Base-by-base conservation (phyloP, 495 filamentous ascomycete species). In the Penicillium simplicissimum region DNA sequence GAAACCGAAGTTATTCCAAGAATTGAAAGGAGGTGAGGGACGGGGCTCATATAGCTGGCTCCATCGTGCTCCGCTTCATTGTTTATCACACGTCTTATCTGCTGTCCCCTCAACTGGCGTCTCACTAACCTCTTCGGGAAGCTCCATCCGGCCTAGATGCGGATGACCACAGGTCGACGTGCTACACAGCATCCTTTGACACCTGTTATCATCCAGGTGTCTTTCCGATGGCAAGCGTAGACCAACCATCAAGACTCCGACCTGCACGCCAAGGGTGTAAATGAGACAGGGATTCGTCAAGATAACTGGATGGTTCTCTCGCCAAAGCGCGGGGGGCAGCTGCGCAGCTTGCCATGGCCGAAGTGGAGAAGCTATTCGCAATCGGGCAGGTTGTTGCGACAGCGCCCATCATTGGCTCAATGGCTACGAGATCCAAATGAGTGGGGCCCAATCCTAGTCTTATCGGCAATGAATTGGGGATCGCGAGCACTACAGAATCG, bases 321-420 rank as follows among this genome's bases (percentile, higher is more conserved):
- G 33, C 31, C 21, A 36, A 62, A 58, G 62, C 57, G 63, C 66
- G 66, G 66, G 63, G 68, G 66, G 48, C 23, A 10, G 19, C 49
- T 58, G 38, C 15, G 58, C 40, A 54, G 25, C 10, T 19, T 40
- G 45, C 21, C 15, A 51, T 57, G 36, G 47, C 13, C 34, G 40
- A 66, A 38, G 59, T 63, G 69, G 64, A 33, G 66, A 64, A 28
- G 49, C 67, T 69, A 69, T 40, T 54, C 61, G 28, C 2, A 42
- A 63, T 65, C n/a, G 21, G 61, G 69, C 52, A 71, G 64, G 66
- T 71, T 55, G 66, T 69, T 58, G 69, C 69, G 69, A 15, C 28
- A 52, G 0, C 21, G 19, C 8, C 25, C 19, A 8, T 17, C 21
- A 67, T 67, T 67, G 60, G 64, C 40, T 17, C 21, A 67, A 63